Percentiles rank a stretch among this genome's conserved stretches.
These are phyloP conservation scores for Phytophthora lateralis DNA, from an alignment of 352 stramenopile genomes.

Conservation along the genomic window DNA sequence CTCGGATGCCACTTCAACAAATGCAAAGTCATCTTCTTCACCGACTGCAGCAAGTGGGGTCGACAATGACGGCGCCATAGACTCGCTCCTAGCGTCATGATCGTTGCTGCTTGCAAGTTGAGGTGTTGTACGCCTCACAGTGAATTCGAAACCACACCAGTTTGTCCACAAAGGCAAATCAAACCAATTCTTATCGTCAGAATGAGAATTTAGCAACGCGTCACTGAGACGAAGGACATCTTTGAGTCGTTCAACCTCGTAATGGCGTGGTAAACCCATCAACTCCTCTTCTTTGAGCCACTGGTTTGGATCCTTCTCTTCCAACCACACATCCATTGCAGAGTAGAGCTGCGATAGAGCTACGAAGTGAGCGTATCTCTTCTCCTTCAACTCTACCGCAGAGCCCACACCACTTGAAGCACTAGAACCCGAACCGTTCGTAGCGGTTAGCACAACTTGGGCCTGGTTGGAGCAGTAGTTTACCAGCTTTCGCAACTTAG, in stretches of 20 bases:
- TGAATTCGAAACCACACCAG: slow-evolving; percentile 76
- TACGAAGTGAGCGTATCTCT: slow-evolving; percentile 58
- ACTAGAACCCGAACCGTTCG: slow-evolving; percentile 8
- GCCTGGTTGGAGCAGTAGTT: slow-evolving; percentile 74
- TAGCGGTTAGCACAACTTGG: slow-evolving; percentile 59
- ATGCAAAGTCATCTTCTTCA: slow-evolving; percentile 81
- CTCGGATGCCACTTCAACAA: slow-evolving; percentile 77
- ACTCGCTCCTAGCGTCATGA: slow-evolving; percentile 2
- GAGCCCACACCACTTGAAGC: slow-evolving; percentile 11
- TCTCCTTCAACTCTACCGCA: slow-evolving; percentile 45
- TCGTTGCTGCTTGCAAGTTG: slow-evolving; percentile 14
- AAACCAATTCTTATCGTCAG: slow-evolving; percentile 47
- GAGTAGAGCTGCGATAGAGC: slow-evolving; percentile 73
- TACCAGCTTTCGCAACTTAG: slow-evolving; percentile 56
- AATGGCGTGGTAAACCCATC: slow-evolving; percentile 71
- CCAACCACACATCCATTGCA: slow-evolving; percentile 88
- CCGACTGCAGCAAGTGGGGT: slow-evolving; percentile 26
- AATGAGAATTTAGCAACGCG: slow-evolving; percentile 48
- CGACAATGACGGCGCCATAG: slow-evolving; percentile 5
- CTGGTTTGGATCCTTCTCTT: slow-evolving; percentile 78
- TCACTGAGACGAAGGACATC: slow-evolving; percentile 78
- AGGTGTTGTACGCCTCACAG: slow-evolving; percentile 31
- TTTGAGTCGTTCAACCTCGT: slow-evolving; percentile 68
- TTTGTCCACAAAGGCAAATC: slow-evolving; percentile 67
- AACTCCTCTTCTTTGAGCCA: slow-evolving; percentile 82